Conservation (phyloP, 2,329 filamentous ascomycete species). For the Fusarium neocosmosporiellum region DNA sequence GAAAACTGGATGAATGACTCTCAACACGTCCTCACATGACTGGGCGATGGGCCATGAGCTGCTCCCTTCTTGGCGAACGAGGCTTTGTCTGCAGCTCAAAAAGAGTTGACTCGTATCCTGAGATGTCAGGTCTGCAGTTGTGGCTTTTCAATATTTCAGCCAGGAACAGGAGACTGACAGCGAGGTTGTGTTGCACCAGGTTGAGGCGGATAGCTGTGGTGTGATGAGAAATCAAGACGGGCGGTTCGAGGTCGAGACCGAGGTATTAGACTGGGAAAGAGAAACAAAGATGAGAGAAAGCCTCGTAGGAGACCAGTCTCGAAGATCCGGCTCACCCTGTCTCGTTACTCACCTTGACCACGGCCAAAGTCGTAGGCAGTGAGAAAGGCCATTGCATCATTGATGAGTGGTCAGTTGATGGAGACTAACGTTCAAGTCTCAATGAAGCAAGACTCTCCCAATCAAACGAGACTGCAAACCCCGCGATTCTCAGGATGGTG, state of each 20-base stretch:
- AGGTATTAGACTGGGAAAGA: neutral
- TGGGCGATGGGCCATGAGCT: neutral
- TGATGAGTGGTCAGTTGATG: neutral
- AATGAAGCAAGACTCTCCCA: neutral
- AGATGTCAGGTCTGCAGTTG: neutral
- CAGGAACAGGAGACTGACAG: neutral
- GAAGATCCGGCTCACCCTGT: neutral
- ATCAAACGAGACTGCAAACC: neutral
- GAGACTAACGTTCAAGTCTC: neutral
- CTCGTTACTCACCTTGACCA: neutral
- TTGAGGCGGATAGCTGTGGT: neutral
- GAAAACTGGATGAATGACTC: neutral
- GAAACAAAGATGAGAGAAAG: neutral
- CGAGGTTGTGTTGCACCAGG: neutral
- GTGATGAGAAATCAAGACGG: neutral
- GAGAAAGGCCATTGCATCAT: neutral
- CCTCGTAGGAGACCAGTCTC: neutral
- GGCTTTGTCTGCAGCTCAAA: neutral
- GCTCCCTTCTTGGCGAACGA: neutral
- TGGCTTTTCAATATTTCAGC: constrained; percentile 2
- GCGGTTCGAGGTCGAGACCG: neutral
- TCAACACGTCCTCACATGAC: constrained; percentile 6
- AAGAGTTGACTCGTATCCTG: neutral
- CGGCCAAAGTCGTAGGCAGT: neutral
- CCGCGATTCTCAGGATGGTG: neutral